These are phyloP conservation scores for Aspergillus novoparasiticus DNA, from an alignment of 2,329 filamentous ascomycete genomes.

Conservation along the genomic window DNA sequence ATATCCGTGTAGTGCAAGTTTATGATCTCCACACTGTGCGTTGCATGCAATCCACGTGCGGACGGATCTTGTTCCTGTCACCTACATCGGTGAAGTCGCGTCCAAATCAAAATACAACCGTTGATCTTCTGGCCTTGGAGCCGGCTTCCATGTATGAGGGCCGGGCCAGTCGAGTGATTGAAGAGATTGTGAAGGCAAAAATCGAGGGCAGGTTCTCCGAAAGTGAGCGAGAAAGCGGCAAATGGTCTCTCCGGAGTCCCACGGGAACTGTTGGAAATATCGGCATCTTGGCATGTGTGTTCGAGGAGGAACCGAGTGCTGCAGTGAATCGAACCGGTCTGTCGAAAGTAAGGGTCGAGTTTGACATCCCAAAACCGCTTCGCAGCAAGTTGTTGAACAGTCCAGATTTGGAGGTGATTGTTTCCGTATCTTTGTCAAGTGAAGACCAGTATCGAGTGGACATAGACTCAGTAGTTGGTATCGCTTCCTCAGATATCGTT, in stretches of 20 bases:
- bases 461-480: constrained; percentile 68
- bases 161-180: constrained; percentile 73
- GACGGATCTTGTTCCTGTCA: constrained; percentile 40
- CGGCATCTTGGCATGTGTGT: constrained; percentile 52
- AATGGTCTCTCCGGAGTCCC: constrained; percentile 77
- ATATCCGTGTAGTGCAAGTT: constrained; percentile 75
- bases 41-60: constrained; percentile 57
- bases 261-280: constrained; percentile 61
- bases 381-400: constrained; percentile 33
- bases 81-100: constrained; percentile 29
- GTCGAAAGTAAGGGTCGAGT: constrained; percentile 40
- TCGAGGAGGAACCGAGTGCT: constrained; percentile 45
- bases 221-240: constrained; percentile 75
- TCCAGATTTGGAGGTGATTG: constrained; percentile 52
- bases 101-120: constrained; percentile 24
- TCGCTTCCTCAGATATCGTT: constrained; percentile 73
- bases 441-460: constrained; percentile 61
- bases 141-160: constrained; percentile 77
- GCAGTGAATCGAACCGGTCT: constrained; percentile 54
- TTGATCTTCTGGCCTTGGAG: constrained; percentile 66
- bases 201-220: constrained; percentile 85
- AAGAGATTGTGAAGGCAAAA: constrained; percentile 83
- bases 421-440: constrained; percentile 70
- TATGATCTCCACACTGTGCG: constrained; percentile 69
- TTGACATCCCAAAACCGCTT: constrained; percentile 36